phyloP scores from a whole-genome alignment of 352 stramenopile genomes.

The Phytophthora sp. region DNA sequence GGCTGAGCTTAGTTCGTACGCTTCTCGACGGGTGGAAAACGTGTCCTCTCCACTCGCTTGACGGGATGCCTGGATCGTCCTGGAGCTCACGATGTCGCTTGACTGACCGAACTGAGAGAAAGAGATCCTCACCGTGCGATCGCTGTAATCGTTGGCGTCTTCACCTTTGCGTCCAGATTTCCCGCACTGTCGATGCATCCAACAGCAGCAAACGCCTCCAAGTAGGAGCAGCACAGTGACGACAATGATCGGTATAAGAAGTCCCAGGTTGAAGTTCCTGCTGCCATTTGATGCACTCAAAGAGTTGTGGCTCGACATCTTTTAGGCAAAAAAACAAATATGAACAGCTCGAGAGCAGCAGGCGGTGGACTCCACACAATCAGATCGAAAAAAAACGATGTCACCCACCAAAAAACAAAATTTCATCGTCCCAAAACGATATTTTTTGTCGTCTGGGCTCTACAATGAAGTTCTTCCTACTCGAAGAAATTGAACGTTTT shows the following conservation, averaged over 20 bases:
- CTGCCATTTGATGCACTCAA: not conserved
- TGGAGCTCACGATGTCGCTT: conserved; percentile 7
- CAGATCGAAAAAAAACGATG: conserved; percentile 25
- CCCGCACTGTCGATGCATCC: conserved; percentile 29
- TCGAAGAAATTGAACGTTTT: conserved; percentile 39
- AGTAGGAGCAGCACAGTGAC: conserved; percentile 21
- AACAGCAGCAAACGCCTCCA: conserved; percentile 30
- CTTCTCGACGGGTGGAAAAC: conserved; percentile 1
- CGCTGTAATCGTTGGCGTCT: conserved; percentile 7
- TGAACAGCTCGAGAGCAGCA: not conserved
- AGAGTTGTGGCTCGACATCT: conserved; percentile 9
- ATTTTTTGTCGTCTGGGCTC: conserved; percentile 1
- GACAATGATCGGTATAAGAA: conserved; percentile 31
- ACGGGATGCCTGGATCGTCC: not conserved
- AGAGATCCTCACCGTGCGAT: conserved; percentile 17
- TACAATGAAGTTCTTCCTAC: conserved; percentile 2
- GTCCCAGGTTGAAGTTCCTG: conserved; percentile 18
- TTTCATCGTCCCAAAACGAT: conserved; percentile 9
- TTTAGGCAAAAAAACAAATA: conserved; percentile 3
- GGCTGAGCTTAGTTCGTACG: conserved; percentile 25
- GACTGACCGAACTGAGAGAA: conserved; percentile 15
- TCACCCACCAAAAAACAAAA: conserved; percentile 27
- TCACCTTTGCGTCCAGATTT: conserved; percentile 15
- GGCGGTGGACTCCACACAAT: conserved; percentile 23
- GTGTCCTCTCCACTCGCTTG: conserved; percentile 16